Percentiles rank a stretch among this genome's conserved stretches.
These are phyloP conservation scores for Orbilia brochopaga DNA, from an alignment of 2,329 filamentous ascomycete genomes.

Conservation along the genomic window DNA sequence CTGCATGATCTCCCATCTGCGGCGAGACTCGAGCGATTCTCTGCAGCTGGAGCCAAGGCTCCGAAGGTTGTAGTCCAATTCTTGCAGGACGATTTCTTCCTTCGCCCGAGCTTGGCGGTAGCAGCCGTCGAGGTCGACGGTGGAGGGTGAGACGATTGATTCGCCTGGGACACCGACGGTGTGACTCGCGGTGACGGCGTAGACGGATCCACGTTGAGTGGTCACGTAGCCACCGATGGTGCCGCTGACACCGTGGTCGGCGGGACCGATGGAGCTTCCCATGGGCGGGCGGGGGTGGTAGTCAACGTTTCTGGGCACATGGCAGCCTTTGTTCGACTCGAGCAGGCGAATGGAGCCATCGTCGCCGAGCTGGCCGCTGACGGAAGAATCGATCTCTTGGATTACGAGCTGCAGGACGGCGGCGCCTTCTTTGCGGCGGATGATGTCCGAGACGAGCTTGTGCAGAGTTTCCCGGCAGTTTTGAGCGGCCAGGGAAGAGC, in stretches of 20 bases:
- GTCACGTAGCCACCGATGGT: constrained; percentile 46
- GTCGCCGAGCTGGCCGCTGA: neutral
- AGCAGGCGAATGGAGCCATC: constrained; percentile 20
- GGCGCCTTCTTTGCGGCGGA: constrained; percentile 11
- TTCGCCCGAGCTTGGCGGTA: constrained; percentile 36
- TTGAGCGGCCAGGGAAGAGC: constrained; percentile 14
- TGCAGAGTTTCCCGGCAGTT: constrained; percentile 4
- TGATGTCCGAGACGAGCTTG: constrained; percentile 7
- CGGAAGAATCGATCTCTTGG: constrained; percentile 24
- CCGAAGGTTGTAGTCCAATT: constrained; percentile 36
- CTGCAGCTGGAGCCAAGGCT: constrained; percentile 14
- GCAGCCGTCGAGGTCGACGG: constrained; percentile 30
- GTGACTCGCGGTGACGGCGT: constrained; percentile 38
- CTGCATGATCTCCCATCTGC: constrained; percentile 42
- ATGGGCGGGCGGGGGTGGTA: constrained; percentile 32
- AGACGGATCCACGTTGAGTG: constrained; percentile 18
- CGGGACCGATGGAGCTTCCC: constrained; percentile 36
- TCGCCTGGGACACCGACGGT: constrained; percentile 22
- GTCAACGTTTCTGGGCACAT: constrained; percentile 28
- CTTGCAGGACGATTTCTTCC: constrained; percentile 38
- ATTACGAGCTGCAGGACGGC: constrained; percentile 28
- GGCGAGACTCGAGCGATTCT: constrained; percentile 38
- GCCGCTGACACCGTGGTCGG: constrained; percentile 14
- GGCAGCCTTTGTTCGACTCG: constrained; percentile 27
- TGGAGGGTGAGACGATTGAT: constrained; percentile 30